A percentile compares a stretch with the other conserved stretches of the same genome.
phyloP scores from a whole-genome alignment of 2,329 filamentous ascomycete species.

The Cryphonectria radicalis region DNA sequence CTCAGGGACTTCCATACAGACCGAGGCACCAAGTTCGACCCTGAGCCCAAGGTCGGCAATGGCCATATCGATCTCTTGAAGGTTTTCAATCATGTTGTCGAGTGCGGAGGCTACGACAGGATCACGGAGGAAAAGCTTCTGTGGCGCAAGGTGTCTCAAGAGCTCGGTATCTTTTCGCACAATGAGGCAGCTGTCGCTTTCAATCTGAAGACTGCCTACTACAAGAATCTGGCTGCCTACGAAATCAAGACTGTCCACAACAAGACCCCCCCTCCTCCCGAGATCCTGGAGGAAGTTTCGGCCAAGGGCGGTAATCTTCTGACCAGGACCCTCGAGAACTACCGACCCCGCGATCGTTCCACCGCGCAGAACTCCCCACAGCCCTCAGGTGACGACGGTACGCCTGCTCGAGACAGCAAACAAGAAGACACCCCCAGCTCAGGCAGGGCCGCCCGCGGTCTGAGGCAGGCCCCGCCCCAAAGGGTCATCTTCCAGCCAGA shows the following conservation, averaged over 20 bases:
- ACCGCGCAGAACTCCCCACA: constrained; percentile 62
- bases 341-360: constrained; percentile 51
- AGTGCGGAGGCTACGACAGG: constrained; percentile 83
- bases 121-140: constrained; percentile 82
- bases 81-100: constrained; percentile 77
- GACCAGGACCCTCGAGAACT: constrained; percentile 79
- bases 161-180: constrained; percentile 74
- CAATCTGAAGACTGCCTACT: constrained; percentile 84
- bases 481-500: constrained; percentile 86
- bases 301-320: constrained; percentile 84
- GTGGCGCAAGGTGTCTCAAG: constrained; percentile 78
- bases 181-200: constrained; percentile 86
- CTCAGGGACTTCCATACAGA: constrained; percentile 76
- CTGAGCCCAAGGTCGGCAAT: constrained; percentile 79
- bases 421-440: constrained; percentile 56
- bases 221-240: constrained; percentile 86
- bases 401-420: constrained; percentile 58
- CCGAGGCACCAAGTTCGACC: constrained; percentile 78
- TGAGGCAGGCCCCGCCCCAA: constrained; percentile 83
- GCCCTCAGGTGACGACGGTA: constrained; percentile 63
- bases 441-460: constrained; percentile 63
- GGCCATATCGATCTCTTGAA: constrained; percentile 77
- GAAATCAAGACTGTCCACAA: constrained; percentile 80
- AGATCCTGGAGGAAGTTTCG: constrained; percentile 85
- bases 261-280: constrained; percentile 82